phyloP scores from a whole-genome alignment of 1,284 basidiomycete genomes.

The Singerocomus inundabilis region DNA sequence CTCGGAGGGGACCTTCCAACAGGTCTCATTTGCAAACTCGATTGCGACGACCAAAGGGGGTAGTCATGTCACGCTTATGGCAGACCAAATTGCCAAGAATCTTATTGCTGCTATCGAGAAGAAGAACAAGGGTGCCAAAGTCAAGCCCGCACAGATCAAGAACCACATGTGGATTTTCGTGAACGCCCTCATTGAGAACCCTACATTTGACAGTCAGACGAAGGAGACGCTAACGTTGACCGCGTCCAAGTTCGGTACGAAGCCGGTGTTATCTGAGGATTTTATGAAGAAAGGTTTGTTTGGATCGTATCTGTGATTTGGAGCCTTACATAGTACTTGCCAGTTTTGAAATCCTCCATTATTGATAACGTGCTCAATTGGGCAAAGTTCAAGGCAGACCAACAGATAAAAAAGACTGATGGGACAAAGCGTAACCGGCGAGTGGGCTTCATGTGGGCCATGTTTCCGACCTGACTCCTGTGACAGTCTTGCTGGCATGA shows the following conservation, averaged over 20 bases:
- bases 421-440: conserved; percentile 89
- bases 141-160: conserved; percentile 93
- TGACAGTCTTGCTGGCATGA: conserved; percentile 79
- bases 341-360: conserved; percentile 89
- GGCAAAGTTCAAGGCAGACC: conserved; percentile 97
- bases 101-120: conserved; percentile 82
- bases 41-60: conserved; percentile 98
- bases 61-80: conserved; percentile 86
- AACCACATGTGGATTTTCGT: conserved; percentile 99
- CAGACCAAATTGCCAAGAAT: conserved; percentile 88
- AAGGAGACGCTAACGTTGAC: conserved; percentile 95
- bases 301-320: not conserved
- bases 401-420: conserved; percentile 95
- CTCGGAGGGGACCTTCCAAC: conserved; percentile 88
- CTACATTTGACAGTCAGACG: conserved; percentile 99
- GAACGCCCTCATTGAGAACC: conserved; percentile 96
- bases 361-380: conserved; percentile 93
- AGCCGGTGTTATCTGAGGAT: conserved; percentile 81
- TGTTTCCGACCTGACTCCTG: conserved; percentile 4
- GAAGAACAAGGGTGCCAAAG: conserved; percentile 94
- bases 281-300: conserved; percentile 91
- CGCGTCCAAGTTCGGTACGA: conserved; percentile 88
- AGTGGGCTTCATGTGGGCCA: conserved; percentile 20
- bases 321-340: conserved; percentile 10
- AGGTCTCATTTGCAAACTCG: conserved; percentile 97